Evolutionary conservation across 148 eudicot species (phyloP), one percentile per base, ranked within the genome.

Genomic region (Gaultheria prostrata): DNA sequence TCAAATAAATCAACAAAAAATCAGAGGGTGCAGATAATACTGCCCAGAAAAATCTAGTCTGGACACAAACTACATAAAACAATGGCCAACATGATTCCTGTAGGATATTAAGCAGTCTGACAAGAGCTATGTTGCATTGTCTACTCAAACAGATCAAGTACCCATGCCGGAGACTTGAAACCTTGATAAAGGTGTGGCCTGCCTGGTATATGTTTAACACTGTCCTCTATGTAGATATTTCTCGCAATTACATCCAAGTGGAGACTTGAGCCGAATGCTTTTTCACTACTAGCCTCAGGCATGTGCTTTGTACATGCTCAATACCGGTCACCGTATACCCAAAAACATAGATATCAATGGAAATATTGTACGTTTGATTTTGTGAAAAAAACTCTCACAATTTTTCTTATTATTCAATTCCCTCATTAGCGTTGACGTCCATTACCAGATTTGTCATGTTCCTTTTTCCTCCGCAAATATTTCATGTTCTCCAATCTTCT

Each of bases 1-100:
- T 70, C 32, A 82, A 65, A 67, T 6, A 71, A 82, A 80, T 81
- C 28, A 48, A 63, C 43, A 24, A 35, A 11, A 57, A 56, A 26
- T 10, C 51, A 53, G 20, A 73, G 21, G 48, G 17, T 61, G 70
- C 21, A 39, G 24, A 54, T 6, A n/a, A 13, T 77, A 50, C 43
- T 15, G 45, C n/a, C 30, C 7, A 63, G 15, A 80, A 12, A 65
- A 20, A 67, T 49, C 35, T 10, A 26, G 59, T 48, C 17, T 17
- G n/a, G 26, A 80, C 30, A 67, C 65, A 81, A 21, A 46, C 17
- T 24, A 81, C 30, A 48, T 14, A 49, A 80, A 61, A 45, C 30
- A 65, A 80, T 63, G 33, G 74, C 74, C 82, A 80, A 21, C 18
- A 35, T n/a, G 53, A 80, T 24, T 45, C 24, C 12, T 10, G 13